Conservation (phyloP, 306 rosid genomes). For the Comarum palustre region DNA sequence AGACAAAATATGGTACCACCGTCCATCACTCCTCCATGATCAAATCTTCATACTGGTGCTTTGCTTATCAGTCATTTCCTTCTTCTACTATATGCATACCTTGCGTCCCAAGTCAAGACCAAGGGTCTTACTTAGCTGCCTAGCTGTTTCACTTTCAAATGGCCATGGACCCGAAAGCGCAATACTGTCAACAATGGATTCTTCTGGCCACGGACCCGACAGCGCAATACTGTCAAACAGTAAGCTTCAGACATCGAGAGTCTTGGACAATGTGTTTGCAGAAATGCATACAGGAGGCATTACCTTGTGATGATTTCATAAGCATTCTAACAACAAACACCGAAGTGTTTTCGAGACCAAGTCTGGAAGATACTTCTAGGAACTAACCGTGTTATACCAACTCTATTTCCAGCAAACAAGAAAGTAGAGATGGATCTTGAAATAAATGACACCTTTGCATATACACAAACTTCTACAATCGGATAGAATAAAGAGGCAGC, state of each 20-base stretch:
- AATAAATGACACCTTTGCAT: conserved; percentile 7
- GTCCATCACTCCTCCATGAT: background rate
- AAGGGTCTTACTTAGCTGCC: background rate
- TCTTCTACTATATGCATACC: background rate
- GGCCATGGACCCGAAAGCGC: background rate
- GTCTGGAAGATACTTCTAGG: background rate
- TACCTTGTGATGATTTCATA: background rate
- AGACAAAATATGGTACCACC: conserved; percentile 5
- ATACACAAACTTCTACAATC: conserved; percentile 3
- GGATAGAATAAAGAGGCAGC: background rate
- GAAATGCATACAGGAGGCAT: no score
- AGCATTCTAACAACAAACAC: background rate
- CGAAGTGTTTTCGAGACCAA: background rate
- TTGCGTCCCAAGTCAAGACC: background rate
- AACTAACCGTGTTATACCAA: background rate
- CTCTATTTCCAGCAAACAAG: background rate
- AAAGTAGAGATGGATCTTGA: background rate
- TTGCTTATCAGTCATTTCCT: background rate
- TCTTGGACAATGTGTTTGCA: background rate
- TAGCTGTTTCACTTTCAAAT: background rate
- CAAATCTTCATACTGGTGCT: background rate
- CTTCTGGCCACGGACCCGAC: no score
- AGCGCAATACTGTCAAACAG: background rate
- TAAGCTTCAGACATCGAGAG: background rate
- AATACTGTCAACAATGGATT: background rate